Conservation (phyloP, 192 early-diverging fungal species). For the Rhizophlyctis rosea region DNA sequence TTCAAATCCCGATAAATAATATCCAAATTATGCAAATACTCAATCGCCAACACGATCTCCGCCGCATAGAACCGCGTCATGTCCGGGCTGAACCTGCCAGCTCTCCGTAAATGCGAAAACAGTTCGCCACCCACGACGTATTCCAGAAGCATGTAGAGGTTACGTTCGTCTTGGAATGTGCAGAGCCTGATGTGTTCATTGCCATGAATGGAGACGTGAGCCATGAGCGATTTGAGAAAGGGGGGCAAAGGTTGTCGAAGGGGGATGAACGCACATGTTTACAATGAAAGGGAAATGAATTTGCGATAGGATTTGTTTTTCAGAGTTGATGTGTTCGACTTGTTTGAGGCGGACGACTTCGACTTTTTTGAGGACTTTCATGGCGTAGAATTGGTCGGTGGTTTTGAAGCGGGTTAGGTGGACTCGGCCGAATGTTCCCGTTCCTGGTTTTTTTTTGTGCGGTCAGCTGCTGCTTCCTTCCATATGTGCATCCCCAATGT, state of each 20-base stretch:
- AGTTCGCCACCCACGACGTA: constrained; percentile 96
- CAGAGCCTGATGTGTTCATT: constrained; percentile 59
- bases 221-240: not conserved
- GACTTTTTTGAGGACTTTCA: constrained; percentile 56
- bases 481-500: too few relatives aligned
- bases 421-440: constrained; percentile 95
- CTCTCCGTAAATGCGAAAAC: constrained; percentile 90
- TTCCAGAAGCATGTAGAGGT: constrained; percentile 94
- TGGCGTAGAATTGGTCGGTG: constrained; percentile 74
- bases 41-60: constrained; percentile 92
- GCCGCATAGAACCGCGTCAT: constrained; percentile 95
- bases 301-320: constrained; percentile 52
- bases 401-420: constrained; percentile 84
- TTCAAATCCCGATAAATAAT: constrained; percentile 98
- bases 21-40: constrained; percentile 88
- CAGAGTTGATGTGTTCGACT: constrained; percentile 59
- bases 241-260: not conserved
- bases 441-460: constrained; percentile 54
- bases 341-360: constrained; percentile 56
- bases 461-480: not conserved
- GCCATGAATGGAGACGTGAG: constrained; percentile 6
- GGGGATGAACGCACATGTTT: constrained; percentile 36
- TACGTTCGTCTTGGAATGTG: constrained; percentile 92
- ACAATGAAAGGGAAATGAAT: constrained; percentile 55
- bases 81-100: constrained; percentile 89